Evolutionary conservation across 164 flowering plant genomes (phyloP).

Genomic region (Vitis rotundifolia): DNA sequence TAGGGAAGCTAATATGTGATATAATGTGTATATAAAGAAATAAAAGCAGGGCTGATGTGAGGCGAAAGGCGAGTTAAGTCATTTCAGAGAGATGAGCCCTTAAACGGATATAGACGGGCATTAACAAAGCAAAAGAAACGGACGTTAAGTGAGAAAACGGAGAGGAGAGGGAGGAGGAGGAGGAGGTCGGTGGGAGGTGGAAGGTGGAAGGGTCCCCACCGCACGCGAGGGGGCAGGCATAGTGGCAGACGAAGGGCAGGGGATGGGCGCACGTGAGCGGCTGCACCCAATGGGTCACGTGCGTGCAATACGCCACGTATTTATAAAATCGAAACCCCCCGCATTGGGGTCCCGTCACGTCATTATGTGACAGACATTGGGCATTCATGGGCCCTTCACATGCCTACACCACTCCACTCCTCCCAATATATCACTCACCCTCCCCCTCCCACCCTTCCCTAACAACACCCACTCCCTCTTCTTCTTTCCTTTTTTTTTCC

Average conservation of each 20-base stretch:
- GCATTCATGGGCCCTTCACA: conserved; percentile 22
- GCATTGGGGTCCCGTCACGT: conserved; percentile 5
- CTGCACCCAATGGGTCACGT: conserved; percentile 41
- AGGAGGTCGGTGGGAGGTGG: neutral
- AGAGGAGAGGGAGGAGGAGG: neutral
- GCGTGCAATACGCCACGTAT: conserved; percentile 18
- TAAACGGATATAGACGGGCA: neutral
- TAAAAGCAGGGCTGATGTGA: too few species aligned
- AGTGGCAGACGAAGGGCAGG: conserved; percentile 45
- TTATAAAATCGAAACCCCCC: neutral
- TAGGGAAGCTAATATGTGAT: too few species aligned
- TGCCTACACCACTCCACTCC: conserved; percentile 10
- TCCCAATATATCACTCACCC: neutral
- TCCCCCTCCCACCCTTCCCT: conserved; percentile 1
- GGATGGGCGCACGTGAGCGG: conserved; percentile 78
- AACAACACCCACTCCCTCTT: neutral
- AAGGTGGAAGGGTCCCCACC: conserved; percentile 39
- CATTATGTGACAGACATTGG: conserved; percentile 13
- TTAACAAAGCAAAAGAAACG: conserved; percentile 1
- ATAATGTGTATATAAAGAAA: too few species aligned
- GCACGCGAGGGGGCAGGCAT: conserved; percentile 55
- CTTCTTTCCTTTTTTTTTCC: too few species aligned
- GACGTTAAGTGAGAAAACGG: neutral
- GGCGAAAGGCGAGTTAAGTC: too few species aligned
- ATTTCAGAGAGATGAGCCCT: neutral